Evolutionary conservation across 2,329 filamentous ascomycete genomes (phyloP).

Genomic region (Cladosporium sp.): DNA sequence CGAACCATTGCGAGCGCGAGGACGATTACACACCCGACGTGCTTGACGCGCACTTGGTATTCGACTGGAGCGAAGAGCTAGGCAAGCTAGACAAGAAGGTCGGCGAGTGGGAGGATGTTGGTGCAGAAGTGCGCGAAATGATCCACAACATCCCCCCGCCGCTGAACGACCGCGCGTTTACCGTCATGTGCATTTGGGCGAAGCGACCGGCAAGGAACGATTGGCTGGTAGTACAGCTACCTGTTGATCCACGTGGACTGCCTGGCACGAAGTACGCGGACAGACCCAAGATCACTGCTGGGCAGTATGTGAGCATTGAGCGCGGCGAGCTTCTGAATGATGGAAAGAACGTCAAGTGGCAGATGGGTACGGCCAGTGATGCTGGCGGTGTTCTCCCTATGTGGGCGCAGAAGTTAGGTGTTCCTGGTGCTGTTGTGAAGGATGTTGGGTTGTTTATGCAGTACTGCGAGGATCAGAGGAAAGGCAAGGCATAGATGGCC

Average conservation of each 20-base stretch:
- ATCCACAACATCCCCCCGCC: constrained; percentile 63
- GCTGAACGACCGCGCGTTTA: constrained; percentile 67
- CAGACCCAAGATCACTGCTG: constrained; percentile 51
- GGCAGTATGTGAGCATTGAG: constrained; percentile 68
- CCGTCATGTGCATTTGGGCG: constrained; percentile 64
- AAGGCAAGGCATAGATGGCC: constrained; percentile 16
- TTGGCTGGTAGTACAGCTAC: constrained; percentile 44
- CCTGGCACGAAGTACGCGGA: constrained; percentile 38
- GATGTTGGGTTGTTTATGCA: constrained; percentile 69
- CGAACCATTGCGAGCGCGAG: constrained; percentile 60
- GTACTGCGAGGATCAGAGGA: constrained; percentile 51
- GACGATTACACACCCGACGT: constrained; percentile 61
- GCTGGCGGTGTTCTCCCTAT: constrained; percentile 67
- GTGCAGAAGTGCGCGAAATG: constrained; percentile 62
- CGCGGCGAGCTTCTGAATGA: constrained; percentile 52
- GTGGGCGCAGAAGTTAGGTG: constrained; percentile 65
- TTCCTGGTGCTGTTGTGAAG: constrained; percentile 66
- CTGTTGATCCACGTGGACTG: constrained; percentile 40
- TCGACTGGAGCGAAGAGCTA: constrained; percentile 45
- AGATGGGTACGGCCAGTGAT: constrained; percentile 75
- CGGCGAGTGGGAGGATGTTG: constrained; percentile 40
- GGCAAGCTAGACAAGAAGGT: constrained; percentile 27
- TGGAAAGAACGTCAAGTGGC: constrained; percentile 62
- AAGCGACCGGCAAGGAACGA: constrained; percentile 25
- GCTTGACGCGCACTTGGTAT: constrained; percentile 49